phyloP scores from a whole-genome alignment of 306 rosid genomes.

The Quercus dentata region DNA sequence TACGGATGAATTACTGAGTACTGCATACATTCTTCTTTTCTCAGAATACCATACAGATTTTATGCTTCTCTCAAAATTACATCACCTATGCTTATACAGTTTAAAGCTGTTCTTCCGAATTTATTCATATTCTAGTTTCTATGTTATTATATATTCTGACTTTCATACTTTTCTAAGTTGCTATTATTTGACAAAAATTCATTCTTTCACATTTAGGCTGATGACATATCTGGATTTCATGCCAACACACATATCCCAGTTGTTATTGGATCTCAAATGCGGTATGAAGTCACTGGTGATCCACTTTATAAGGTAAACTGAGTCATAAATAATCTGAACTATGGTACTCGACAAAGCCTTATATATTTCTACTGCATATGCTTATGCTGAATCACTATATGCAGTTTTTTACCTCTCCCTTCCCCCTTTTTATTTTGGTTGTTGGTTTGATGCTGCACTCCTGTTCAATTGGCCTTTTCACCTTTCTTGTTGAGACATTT shows the following conservation, averaged over 20 bases:
- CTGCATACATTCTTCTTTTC: too few relatives aligned
- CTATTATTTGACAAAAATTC: not conserved
- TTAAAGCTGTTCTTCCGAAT: not conserved
- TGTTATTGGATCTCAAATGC: constrained; percentile 83
- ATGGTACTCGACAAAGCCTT: constrained; percentile 1
- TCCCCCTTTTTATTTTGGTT: too few relatives aligned
- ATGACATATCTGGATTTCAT: constrained; percentile 68
- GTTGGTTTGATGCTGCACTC: not conserved
- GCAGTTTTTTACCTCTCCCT: not conserved
- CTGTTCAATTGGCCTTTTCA: not conserved
- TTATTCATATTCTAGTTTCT: not conserved
- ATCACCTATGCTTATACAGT: too few relatives aligned
- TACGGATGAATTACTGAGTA: too few relatives aligned
- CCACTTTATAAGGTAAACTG: constrained; percentile 61
- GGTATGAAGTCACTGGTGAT: constrained; percentile 86
- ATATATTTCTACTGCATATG: not conserved
- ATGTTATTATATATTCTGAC: not conserved
- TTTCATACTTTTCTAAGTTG: not conserved
- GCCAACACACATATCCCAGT: constrained; percentile 84
- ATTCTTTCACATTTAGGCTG: constrained; percentile 45
- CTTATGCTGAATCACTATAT: not conserved
- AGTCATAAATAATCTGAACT: too few relatives aligned
- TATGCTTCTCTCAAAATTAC: too few relatives aligned
- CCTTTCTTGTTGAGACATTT: not conserved
- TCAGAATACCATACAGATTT: too few relatives aligned